Evolutionary conservation across 306 rosid genomes (phyloP).

Genomic region (Glycine tomentella): DNA sequence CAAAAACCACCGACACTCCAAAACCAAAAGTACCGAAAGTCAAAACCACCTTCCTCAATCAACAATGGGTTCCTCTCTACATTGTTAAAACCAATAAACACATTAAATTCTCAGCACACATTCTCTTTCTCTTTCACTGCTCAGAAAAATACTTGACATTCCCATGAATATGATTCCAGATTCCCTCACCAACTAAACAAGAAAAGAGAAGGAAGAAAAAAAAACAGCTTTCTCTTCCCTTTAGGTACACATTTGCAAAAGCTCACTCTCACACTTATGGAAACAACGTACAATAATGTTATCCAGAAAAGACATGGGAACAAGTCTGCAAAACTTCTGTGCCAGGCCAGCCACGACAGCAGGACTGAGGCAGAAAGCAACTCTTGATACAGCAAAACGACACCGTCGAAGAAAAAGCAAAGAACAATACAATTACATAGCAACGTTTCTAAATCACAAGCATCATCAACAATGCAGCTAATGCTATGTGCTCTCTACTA

Average conservation of each 20-base stretch:
- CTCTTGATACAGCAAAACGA: constrained; percentile 52
- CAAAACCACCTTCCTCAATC: constrained; percentile 38
- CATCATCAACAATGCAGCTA: neutral
- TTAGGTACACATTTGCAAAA: constrained; percentile 8
- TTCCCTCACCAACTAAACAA: neutral
- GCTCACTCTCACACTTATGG: constrained; percentile 3
- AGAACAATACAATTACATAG: neutral
- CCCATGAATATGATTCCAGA: neutral
- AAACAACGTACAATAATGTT: constrained; percentile 51
- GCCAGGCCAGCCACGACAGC: no score
- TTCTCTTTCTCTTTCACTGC: neutral
- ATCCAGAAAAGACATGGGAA: constrained; percentile 49
- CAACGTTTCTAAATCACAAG: neutral
- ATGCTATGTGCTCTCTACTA: no score
- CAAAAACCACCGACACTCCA: constrained; percentile 35
- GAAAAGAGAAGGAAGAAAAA: neutral
- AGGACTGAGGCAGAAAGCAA: constrained; percentile 56
- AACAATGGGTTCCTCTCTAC: constrained; percentile 29
- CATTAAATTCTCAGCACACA: neutral
- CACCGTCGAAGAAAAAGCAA: neutral
- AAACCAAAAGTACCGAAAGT: neutral
- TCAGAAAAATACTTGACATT: constrained; percentile 36
- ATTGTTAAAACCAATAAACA: constrained; percentile 1
- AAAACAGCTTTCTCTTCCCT: constrained; percentile 32
- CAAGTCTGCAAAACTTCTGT: constrained; percentile 40